phyloP scores from a whole-genome alignment of 2,329 filamentous ascomycete genomes.

The Lasiodiplodia citricola region DNA sequence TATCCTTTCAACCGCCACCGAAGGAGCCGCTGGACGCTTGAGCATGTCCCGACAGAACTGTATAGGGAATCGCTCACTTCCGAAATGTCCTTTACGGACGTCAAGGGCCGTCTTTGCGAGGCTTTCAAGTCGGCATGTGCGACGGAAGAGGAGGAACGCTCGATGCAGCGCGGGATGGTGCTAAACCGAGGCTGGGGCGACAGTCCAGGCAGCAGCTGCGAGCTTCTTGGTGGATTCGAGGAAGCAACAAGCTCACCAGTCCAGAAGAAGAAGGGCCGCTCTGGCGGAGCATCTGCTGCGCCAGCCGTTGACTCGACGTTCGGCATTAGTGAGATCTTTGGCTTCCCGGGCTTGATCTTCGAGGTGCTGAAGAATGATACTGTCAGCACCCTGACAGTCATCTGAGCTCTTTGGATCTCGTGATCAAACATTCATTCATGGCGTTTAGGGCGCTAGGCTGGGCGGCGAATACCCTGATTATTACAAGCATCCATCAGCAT shows the following conservation, averaged over 20 bases:
- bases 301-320: constrained; percentile 56
- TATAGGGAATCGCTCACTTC: constrained; percentile 64
- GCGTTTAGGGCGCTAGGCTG: constrained; percentile 14
- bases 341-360: constrained; percentile 92
- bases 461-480: constrained; percentile 21
- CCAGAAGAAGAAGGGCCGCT: constrained; percentile 38
- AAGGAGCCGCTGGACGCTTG: constrained; percentile 83
- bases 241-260: constrained; percentile 50
- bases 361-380: constrained; percentile 93
- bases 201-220: constrained; percentile 86
- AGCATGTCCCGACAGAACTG: constrained; percentile 48
- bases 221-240: constrained; percentile 70
- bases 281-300: constrained; percentile 38
- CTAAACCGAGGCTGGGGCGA: constrained; percentile 90
- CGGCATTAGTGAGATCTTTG: constrained; percentile 83
- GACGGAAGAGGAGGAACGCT: constrained; percentile 58
- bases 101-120: constrained; percentile 70
- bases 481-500: background rate
- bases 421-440: background rate
- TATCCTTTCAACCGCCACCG: constrained; percentile 97
- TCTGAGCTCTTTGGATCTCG: constrained; percentile 55
- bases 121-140: constrained; percentile 73
- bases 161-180: constrained; percentile 72
- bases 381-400: constrained; percentile 88
- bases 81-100: constrained; percentile 77